Evolutionary conservation across 805 yeast species (phyloP), one percentile per base, ranked within the genome.

Genomic region (Yarrowia keelungensis): DNA sequence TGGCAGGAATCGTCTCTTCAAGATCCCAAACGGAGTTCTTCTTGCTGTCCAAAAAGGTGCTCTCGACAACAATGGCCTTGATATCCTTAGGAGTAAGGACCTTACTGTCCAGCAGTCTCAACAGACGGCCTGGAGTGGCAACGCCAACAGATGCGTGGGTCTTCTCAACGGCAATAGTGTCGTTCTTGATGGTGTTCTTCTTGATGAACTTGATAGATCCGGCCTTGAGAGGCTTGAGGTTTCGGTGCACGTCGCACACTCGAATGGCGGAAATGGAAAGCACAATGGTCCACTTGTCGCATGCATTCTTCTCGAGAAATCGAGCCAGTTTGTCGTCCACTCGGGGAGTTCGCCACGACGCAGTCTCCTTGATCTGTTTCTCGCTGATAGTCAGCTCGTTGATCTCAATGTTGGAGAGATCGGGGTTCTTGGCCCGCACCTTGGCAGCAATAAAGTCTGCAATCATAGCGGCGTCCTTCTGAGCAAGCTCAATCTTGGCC

Each of bases 181-280:
- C 97, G 51, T 87, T 88, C 41, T 84, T 83, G 56, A 90, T 75
- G 72, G 88, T 87, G 76, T 90, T 91, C 78, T 91, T 91, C 71
- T 88, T 85, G 74, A 91, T 91, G 59, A 91, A 76, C 76, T 91
- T 91, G 59, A 90, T 73, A 4, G 92, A 85, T 0, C 87, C 85
- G 11, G 86, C 83, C 47, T 80, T 68, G 73, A 82, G 75, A 78
- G 82, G 67, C 35, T 74, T 71, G 77, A 85, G 74, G 0, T 90
- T 86, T 72, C 97, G 84, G 75, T 85, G 89, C 2, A 92, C 83
- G 74, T 93, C 97, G 74, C 97, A 94, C 1, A 92, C 95, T 72
- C 98, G 83, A 32, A 92, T 80, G 11, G 97, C 95, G 0, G 97
- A 91, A 81, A 89, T 84, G 0, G 93, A 84, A 15, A 89, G 74